Base-by-base conservation (phyloP, 768 basidiomycete genomes). In the Boletus eberwhitei region DNA sequence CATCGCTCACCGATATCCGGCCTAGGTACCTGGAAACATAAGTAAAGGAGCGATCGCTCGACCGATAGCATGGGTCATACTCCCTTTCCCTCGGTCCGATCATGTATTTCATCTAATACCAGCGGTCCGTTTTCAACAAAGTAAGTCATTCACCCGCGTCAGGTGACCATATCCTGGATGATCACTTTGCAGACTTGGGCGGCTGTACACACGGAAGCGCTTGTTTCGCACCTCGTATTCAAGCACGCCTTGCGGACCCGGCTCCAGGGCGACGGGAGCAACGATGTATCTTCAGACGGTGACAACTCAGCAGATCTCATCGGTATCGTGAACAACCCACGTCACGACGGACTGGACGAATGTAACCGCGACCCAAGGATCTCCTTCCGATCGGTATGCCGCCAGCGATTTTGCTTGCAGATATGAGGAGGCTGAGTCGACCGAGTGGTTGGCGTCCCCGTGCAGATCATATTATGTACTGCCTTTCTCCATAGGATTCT, bases 61-160 rank as follows among this genome's bases (percentile, higher is more conserved):
- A 38, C 88, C 88, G 1, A 86, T 85, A 79, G 79, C 87, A 7
- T 89, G 87, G 87, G 78, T 88, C n/a, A 26, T 70, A 0, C 69
- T 73, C 63, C 63, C 71, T 85, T 19, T 77, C 81, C 55, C 47
- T 79, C 19, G 79, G 80, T 14, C 80, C 81, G 11, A 61, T 74
- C 2, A 3, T 77, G 19, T 70, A 66, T 17, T 71, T 77, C 11
- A 24, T 86, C 17, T 58, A 69, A 31, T 73, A 78, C 51, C 82
- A 88, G 58, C 75, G 74, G 68, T 87, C 84, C 57, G 70, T 76
- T 32, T 83, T 74, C 55, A 55, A 68, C 32, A 44, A 61, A 29
- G 70, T 68, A 37, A 32, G 48, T 39, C 14, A 19, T 21, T n/a
- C 38, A 38, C 16, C 14, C 16, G 17, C 13, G n/a, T 44, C 17